Evolutionary conservation across 805 yeast species (phyloP).

Genomic region (Yarrowia porcina): DNA sequence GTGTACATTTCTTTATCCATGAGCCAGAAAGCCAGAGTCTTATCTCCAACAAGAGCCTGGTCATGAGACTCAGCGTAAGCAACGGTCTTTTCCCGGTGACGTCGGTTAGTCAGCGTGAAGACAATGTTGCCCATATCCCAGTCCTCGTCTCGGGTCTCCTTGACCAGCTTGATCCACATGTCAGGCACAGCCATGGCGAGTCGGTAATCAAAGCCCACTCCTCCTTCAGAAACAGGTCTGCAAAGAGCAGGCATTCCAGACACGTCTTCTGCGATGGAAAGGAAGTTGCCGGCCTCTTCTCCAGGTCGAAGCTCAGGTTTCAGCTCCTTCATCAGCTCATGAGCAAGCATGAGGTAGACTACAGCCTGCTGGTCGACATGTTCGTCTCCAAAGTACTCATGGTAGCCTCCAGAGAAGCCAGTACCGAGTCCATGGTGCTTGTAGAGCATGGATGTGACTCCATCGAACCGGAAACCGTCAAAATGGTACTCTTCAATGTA

Average conservation of each 20-base stretch:
- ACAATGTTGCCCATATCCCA: constrained; percentile 86
- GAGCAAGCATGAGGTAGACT: constrained; percentile 86
- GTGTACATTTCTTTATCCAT: constrained; percentile 99
- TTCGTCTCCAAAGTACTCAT: constrained; percentile 72
- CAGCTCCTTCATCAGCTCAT: constrained; percentile 61
- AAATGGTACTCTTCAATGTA: constrained; percentile 79
- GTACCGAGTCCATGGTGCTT: constrained; percentile 89
- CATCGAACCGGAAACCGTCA: constrained; percentile 96
- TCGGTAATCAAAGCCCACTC: constrained; percentile 90
- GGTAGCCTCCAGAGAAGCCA: constrained; percentile 85
- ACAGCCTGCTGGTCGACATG: constrained; percentile 86
- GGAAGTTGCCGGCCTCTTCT: constrained; percentile 41
- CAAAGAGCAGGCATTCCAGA: constrained; percentile 97
- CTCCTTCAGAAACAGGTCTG: constrained; percentile 68
- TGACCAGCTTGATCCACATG: constrained; percentile 95
- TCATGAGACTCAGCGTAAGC: constrained; percentile 95
- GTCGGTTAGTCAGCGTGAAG: constrained; percentile 79
- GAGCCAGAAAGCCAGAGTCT: constrained; percentile 93
- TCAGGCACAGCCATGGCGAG: constrained; percentile 97
- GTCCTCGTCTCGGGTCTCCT: constrained; percentile 78
- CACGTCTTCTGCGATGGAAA: constrained; percentile 93
- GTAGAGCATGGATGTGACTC: constrained; percentile 92
- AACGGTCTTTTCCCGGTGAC: constrained; percentile 84
- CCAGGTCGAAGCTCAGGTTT: constrained; percentile 34
- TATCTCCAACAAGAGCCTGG: constrained; percentile 96